Base-by-base conservation (phyloP, 352 stramenopile genomes). In the Globisporangium irregulare region DNA sequence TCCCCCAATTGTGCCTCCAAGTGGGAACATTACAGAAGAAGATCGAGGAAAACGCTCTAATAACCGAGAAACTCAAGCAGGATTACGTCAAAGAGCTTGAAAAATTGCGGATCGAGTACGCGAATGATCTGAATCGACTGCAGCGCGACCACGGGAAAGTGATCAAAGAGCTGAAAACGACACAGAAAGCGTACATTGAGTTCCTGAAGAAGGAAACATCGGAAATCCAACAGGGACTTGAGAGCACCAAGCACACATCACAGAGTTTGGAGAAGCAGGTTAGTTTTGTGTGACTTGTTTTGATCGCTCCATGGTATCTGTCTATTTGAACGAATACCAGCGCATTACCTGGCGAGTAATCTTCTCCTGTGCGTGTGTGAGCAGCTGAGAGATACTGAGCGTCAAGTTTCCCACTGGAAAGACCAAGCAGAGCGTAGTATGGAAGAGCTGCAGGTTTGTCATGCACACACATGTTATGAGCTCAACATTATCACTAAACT, bases 71-170 rank as follows among this genome's bases (percentile, higher is more conserved):
- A 46, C 56, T 80, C 29, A 90, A 92, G 53, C 69, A 66, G 25
- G 74, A 85, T 5, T 86, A 76, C 64, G 72, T 67, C 38, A 75
- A 68, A 34, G 70, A 86, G 25, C 76, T 92, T 0, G 80, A 89
- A 56, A 81, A 79, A 38, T 56, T 84, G 15, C 75, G 76, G 10
- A 57, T 58, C 12, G 72, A 81, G 36, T 79, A 90, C 59, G 65
- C 64, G 3, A 62, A 71, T 2, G 64, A 82, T 50, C 71, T 91
- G 15, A 73, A 66, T 29, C 67, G 68, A 8, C 68, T 94, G 10
- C 82, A 88, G 64, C 74, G 70, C 4, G 73, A 86, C 36, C 76
- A 91, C 56, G 58, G 62, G 34, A 66, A 68, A 61, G 66, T 67
- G 2, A 68, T 92, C 9, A 71, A 86, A 24, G 75, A 84, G 14